Evolutionary conservation across 2,329 filamentous ascomycete genomes (phyloP), one percentile per base, ranked within the genome.

Genomic region (Ophiognomonia clavigignenti-juglandacearum): DNA sequence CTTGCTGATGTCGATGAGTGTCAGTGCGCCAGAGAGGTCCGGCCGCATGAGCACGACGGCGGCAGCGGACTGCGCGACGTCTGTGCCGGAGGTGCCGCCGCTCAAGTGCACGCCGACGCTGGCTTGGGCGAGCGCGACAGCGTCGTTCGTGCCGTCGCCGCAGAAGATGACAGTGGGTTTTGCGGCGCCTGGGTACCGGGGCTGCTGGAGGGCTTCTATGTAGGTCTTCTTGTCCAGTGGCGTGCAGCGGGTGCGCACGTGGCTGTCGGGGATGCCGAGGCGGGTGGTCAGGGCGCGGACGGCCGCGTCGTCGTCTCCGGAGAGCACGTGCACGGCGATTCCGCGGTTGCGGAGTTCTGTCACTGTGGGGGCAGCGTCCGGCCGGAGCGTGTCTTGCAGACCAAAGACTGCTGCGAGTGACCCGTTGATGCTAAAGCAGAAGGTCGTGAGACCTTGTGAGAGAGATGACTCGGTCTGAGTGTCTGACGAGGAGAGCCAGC

Each of bases 141-240:
- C 84, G 57, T 92, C 87, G 61, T 92, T 92, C 13, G 85, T 89
- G 2, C 88, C 88, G 56, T 92, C 87, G 27, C 87, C 87, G 42
- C 78, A 76, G 62, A 92, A 91, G 6, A 90, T 63, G 16, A 88
- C 75, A 1, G 74, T 62, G 0, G 65, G 55, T 1, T 48, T 29
- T 36, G 53, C 48, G 23, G 39, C 11, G 23, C 36, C 37, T 13
- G n/a, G n/a, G n/a, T 45, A 42, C 3, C 37, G 39, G 9, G 9
- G 13, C 7, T 40, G 52, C 6, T 69, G 61, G 4, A 77, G 64
- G 0, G 39, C 36, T 16, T 66, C 58, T 42, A 77, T 64, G 51
- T 77, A 75, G 0, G 52, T 61, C 20, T 66, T 62, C 55, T 78
- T 78, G 47, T 74, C 70, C 1, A 60, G 61, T 0, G 74, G 75